These are phyloP conservation scores for Hanseniaspora mollemarum DNA, from an alignment of 805 yeast species.

Conservation along the genomic window DNA sequence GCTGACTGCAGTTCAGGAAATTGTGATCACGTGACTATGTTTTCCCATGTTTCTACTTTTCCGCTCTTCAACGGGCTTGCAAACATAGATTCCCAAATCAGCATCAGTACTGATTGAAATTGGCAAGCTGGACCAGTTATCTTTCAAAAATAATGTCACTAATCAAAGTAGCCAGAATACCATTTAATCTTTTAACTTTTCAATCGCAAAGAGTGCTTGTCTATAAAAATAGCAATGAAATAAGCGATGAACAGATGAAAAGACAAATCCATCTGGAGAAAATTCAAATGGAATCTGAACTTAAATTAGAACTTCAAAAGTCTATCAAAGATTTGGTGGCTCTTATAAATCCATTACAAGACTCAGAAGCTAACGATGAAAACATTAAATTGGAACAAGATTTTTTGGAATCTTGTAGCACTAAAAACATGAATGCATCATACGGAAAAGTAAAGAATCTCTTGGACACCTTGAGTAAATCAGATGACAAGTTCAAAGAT, in stretches of 20 bases:
- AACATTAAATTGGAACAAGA: conserved; percentile 10
- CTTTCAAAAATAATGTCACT: conserved; percentile 7
- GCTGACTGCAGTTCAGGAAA: too few species aligned
- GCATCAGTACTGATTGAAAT: too few species aligned
- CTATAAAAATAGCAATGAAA: not conserved
- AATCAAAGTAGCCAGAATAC: conserved; percentile 8
- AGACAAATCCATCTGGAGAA: conserved; percentile 12
- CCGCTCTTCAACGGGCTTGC: too few species aligned
- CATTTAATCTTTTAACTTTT: conserved; percentile 3
- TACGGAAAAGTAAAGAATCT: conserved; percentile 7
- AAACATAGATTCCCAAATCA: too few species aligned
- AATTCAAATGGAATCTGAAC: conserved; percentile 14
- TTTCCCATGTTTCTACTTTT: too few species aligned
- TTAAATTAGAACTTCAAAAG: conserved; percentile 13
- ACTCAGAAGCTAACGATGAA: conserved; percentile 10
- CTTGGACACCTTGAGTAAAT: not conserved
- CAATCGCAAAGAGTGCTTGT: conserved; percentile 12
- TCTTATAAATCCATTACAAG: conserved; percentile 12
- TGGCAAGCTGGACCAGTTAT: too few species aligned
- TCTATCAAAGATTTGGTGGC: conserved; percentile 10
- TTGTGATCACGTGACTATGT: too few species aligned
- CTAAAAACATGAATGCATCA: conserved; percentile 1
- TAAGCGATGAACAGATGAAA: not conserved
- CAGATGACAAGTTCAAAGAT: not conserved
- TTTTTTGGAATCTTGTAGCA: conserved; percentile 9